Percentiles rank a stretch among this genome's conserved stretches.
Evolutionary conservation across 2,329 filamentous ascomycete species (phyloP).

Genomic region (Endoconidiophora laricicola): DNA sequence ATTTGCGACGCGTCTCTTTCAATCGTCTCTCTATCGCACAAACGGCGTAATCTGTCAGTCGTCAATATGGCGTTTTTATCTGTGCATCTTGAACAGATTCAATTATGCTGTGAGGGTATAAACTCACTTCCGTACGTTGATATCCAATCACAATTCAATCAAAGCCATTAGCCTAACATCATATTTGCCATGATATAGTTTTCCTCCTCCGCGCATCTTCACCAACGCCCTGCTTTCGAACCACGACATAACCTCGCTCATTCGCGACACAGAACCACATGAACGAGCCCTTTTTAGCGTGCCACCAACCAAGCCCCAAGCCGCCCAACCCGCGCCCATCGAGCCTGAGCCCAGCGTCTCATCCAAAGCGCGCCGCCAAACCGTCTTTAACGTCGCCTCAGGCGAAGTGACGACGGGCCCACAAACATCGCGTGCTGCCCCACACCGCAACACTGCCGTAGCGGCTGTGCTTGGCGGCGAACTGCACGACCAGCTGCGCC

Average conservation of each 20-base stretch:
- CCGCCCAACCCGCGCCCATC: conserved; percentile 19
- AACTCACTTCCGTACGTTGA: conserved; percentile 50
- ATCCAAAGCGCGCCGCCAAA: conserved; percentile 35
- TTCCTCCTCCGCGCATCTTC: conserved; percentile 84
- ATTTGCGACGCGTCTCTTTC: background rate
- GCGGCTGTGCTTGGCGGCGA: conserved; percentile 77
- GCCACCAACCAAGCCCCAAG: conserved; percentile 41
- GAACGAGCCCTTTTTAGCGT: conserved; percentile 91
- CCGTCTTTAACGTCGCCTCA: conserved; percentile 48
- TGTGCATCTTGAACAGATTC: conserved; percentile 60
- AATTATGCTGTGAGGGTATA: conserved; percentile 59
- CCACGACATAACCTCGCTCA: conserved; percentile 84
- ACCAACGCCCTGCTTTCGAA: conserved; percentile 78
- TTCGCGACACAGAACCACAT: conserved; percentile 87
- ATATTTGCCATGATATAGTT: conserved; percentile 34
- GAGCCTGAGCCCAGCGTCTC: conserved; percentile 20
- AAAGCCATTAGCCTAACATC: background rate
- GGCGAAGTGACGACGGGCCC: conserved; percentile 44
- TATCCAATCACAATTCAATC: background rate
- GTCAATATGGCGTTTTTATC: conserved; percentile 49
- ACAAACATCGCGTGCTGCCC: conserved; percentile 31
- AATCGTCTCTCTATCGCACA: background rate
- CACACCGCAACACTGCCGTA: conserved; percentile 64
- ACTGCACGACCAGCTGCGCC: conserved; percentile 62
- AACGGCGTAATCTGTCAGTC: no score